phyloP scores from a whole-genome alignment of 2,329 filamentous ascomycete species.

The Aspergillus intermedius region DNA sequence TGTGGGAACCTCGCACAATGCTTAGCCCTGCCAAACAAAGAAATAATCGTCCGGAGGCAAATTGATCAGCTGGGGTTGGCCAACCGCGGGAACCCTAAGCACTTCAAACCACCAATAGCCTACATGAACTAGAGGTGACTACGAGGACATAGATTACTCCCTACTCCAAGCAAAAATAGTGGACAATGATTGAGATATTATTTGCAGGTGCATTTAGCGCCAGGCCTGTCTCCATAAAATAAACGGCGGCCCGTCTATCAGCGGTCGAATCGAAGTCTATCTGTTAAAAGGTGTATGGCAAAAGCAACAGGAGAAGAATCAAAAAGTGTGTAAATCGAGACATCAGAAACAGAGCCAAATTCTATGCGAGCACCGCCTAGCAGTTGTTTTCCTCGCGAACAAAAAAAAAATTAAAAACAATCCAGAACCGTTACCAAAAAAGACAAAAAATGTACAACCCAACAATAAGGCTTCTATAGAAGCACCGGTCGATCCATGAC shows the following conservation, averaged over 20 bases:
- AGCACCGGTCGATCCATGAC: slow-evolving; percentile 16
- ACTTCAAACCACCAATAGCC: too few relatives aligned
- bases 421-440: slow-evolving; percentile 10
- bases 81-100: too few relatives aligned
- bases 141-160: too few relatives aligned
- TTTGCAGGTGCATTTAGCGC: slow-evolving; percentile 12
- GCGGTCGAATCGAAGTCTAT: slow-evolving; percentile 22
- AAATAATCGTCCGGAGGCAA: too few relatives aligned
- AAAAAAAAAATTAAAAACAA: slow-evolving; percentile 11
- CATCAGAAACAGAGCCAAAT: slow-evolving; percentile 9
- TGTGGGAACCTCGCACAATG: too few relatives aligned
- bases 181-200: slow-evolving; percentile 3
- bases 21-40: too few relatives aligned
- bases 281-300: slow-evolving; percentile 15
- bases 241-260: slow-evolving; percentile 7
- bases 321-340: slow-evolving; percentile 9
- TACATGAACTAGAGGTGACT: too few relatives aligned
- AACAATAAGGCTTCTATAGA: slow-evolving; percentile 6
- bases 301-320: slow-evolving; percentile 10
- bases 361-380: slow-evolving; percentile 9
- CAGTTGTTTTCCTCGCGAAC: slow-evolving; percentile 10
- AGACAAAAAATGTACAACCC: slow-evolving; percentile 3
- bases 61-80: too few relatives aligned
- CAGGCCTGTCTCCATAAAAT: slow-evolving; percentile 12
- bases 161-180: too few relatives aligned